phyloP scores from a whole-genome alignment of 1,139 yeast species.

The Debaryomycetaceae sp. region DNA sequence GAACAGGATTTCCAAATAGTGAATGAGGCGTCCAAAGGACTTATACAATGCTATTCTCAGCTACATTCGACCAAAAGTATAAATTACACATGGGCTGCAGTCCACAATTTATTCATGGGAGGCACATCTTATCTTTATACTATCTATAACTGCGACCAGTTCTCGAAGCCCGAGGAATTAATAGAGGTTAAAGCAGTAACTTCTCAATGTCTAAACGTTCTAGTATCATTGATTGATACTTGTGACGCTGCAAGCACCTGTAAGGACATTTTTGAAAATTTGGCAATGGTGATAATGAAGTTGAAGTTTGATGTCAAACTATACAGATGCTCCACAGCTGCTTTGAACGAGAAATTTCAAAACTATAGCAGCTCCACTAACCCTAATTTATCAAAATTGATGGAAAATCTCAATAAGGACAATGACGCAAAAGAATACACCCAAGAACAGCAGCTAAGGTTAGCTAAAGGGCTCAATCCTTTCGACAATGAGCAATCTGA shows the following conservation, averaged over 20 bases:
- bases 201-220: slow-evolving; percentile 55
- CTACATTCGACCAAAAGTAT: slow-evolving; percentile 54
- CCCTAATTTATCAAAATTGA: slow-evolving; percentile 36
- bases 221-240: slow-evolving; percentile 58
- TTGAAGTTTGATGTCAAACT: slow-evolving; percentile 50
- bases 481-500: slow-evolving; percentile 4
- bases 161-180: slow-evolving; percentile 43
- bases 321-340: slow-evolving; percentile 17
- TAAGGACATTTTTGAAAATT: slow-evolving; percentile 64
- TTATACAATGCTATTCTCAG: slow-evolving; percentile 60
- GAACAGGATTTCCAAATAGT: slow-evolving; percentile 53
- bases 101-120: slow-evolving; percentile 83
- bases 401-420: slow-evolving; percentile 20
- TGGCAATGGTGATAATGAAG: slow-evolving; percentile 69
- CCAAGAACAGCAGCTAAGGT: not conserved
- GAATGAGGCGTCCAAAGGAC: slow-evolving; percentile 62
- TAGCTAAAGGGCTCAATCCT: slow-evolving; percentile 6
- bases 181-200: slow-evolving; percentile 55
- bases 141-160: slow-evolving; percentile 61
- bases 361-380: slow-evolving; percentile 31
- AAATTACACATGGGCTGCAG: slow-evolving; percentile 93
- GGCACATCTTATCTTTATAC: slow-evolving; percentile 82
- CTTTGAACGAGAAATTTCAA: slow-evolving; percentile 19
- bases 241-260: slow-evolving; percentile 81
- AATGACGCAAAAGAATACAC: not conserved